These are phyloP conservation scores for Tolypocladium endophyticum DNA, from an alignment of 2,329 filamentous ascomycete genomes.

Conservation along the genomic window DNA sequence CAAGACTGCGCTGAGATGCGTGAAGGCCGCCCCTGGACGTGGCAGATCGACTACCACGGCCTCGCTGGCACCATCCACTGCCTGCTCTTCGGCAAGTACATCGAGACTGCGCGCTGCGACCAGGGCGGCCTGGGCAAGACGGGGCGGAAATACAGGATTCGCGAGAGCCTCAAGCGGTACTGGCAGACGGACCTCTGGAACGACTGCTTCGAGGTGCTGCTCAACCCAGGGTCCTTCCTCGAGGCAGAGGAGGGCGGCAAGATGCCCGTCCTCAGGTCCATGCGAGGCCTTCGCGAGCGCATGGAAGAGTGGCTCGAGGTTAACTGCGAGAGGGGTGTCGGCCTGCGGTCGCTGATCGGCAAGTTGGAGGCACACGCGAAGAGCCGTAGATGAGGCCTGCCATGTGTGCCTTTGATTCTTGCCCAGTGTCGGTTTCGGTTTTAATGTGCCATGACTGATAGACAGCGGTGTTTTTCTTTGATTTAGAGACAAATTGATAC, in stretches of 20 bases:
- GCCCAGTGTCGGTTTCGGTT: not conserved
- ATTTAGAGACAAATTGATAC: not conserved
- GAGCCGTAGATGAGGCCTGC: slow-evolving; percentile 16
- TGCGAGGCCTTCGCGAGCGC: slow-evolving; percentile 57
- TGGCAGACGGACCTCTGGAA: slow-evolving; percentile 93
- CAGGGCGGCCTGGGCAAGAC: slow-evolving; percentile 44
- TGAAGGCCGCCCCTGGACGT: slow-evolving; percentile 90
- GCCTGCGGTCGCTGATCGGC: slow-evolving; percentile 59
- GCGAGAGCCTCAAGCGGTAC: slow-evolving; percentile 81
- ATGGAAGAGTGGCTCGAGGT: slow-evolving; percentile 79
- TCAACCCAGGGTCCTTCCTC: slow-evolving; percentile 68
- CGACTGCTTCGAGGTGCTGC: slow-evolving; percentile 69
- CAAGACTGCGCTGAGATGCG: slow-evolving; percentile 94
- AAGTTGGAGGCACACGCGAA: slow-evolving; percentile 46
- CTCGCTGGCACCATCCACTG: slow-evolving; percentile 80
- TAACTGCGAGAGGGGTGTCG: slow-evolving; percentile 71
- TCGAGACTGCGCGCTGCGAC: slow-evolving; percentile 60
- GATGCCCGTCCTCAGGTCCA: slow-evolving; percentile 63
- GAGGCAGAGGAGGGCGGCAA: slow-evolving; percentile 52
- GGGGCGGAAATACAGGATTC: slow-evolving; percentile 64
- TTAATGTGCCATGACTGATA: not conserved
- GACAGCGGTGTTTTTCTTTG: not conserved
- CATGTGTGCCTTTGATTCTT: not conserved
- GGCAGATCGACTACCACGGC: slow-evolving; percentile 93
- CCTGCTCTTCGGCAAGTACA: slow-evolving; percentile 89